phyloP scores from a whole-genome alignment of 176 grass and related monocot genomes.

The Neostapfia colusana region DNA sequence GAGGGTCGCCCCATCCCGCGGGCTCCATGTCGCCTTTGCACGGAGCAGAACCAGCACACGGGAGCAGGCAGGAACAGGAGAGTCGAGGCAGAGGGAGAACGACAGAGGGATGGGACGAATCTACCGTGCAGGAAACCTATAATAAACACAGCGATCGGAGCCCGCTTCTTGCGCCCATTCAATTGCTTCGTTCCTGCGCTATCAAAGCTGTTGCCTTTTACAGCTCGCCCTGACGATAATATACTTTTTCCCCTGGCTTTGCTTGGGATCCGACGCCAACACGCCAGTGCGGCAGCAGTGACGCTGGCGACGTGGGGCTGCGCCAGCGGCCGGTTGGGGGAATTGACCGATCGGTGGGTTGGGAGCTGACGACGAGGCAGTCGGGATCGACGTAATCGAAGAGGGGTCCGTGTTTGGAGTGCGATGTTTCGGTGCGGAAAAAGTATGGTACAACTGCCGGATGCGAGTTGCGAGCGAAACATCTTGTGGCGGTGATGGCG shows the following conservation, averaged over 20 bases:
- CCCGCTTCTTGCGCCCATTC: constrained; percentile 20
- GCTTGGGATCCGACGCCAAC: constrained; percentile 29
- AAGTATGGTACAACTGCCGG: background rate
- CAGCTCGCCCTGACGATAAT: constrained; percentile 28
- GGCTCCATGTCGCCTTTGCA: constrained; percentile 47
- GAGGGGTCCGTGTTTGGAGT: background rate
- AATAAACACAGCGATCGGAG: background rate
- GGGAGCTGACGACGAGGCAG: background rate
- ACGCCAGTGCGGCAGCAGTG: background rate
- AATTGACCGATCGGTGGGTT: background rate
- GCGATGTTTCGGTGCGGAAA: background rate
- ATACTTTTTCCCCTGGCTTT: background rate
- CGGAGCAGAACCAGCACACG: background rate
- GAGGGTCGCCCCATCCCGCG: constrained; percentile 52
- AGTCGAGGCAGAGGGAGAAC: background rate
- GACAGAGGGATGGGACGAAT: constrained; percentile 10
- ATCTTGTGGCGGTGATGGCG: background rate
- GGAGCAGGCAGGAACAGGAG: constrained; percentile 2
- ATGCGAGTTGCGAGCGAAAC: background rate
- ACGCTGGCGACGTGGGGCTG: background rate
- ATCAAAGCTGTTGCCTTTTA: constrained; percentile 23
- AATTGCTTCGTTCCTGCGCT: constrained; percentile 22
- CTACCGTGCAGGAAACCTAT: constrained; percentile 24
- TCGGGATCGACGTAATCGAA: background rate
- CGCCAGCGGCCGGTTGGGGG: background rate